Base-by-base conservation (phyloP, 108 stramenopile genomes). In the Fistulifera solaris region DNA sequence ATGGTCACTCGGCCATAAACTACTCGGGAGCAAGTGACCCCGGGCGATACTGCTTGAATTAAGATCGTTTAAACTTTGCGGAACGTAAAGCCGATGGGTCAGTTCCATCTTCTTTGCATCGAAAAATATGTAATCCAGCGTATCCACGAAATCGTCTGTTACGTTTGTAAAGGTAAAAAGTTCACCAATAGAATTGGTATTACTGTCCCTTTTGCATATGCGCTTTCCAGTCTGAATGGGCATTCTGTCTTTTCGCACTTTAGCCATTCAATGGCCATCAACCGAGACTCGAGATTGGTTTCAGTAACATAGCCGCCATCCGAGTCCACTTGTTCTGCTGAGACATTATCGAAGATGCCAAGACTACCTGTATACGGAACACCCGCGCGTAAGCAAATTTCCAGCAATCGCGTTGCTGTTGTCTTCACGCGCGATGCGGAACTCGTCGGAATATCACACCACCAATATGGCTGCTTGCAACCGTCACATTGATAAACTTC, bases 401-500 rank as follows among this genome's bases (percentile, higher is more conserved):
- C 54, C 17, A 89, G 66, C 18, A 93, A 52, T 31, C 63, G 67
- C n/a, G 84, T 78, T 5, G 85, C 82, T 41, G 75, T 72, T 28
- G 18, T 54, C 60, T 89, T 89, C 13, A 87, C 87, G 10, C 87
- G 60, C 11, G 83, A 81, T 40, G 91, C 87, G 15, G 84, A 86
- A 55, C 81, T 83, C 0, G 56, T 69, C 11, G 87, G 85, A 8
- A 62, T 48, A 57, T 89, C 85, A 61, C 70, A 76, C 85, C 87
- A 93, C 91, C 91, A 93, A 55, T 89, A 93, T 13, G 85, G 83
- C 54, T 87, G 85, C 40, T 41, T 17, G 59, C 91, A 93, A 17
- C 71, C 62, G 42, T 76, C 53, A 51, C 90, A 92, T 56, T 76
- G 66, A 40, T 75, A 92, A 0, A 87, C 83, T 39, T 76, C 73